These are phyloP conservation scores for Aureobasidium lini DNA, from an alignment of 2,329 filamentous ascomycete genomes.

Conservation along the genomic window DNA sequence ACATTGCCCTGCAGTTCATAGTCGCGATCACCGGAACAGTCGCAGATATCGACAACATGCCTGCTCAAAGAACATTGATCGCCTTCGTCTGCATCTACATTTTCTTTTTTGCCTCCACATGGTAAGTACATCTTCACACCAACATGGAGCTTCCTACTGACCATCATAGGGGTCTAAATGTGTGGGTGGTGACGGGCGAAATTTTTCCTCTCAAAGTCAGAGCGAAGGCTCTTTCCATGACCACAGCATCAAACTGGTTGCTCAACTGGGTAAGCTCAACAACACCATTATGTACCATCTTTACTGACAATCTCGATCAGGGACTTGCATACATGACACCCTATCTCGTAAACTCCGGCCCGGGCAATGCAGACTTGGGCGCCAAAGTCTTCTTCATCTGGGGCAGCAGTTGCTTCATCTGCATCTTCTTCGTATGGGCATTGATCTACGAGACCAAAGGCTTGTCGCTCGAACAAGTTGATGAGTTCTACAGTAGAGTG, in stretches of 20 bases:
- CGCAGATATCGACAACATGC: constrained; percentile 18
- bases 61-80: constrained; percentile 29
- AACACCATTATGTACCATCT: too few relatives aligned
- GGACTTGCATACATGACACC: constrained; percentile 68
- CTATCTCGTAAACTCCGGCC: constrained; percentile 59
- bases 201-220: constrained; percentile 42
- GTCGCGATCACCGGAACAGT: constrained; percentile 41
- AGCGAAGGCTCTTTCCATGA: constrained; percentile 36
- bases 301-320: background rate
- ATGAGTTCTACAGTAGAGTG: constrained; percentile 66
- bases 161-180: constrained; percentile 17
- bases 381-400: constrained; percentile 35
- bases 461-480: constrained; percentile 72
- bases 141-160: too few relatives aligned
- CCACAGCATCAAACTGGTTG: constrained; percentile 40
- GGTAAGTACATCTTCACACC: constrained; percentile 23
- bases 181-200: constrained; percentile 42
- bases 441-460: constrained; percentile 78
- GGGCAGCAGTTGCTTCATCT: constrained; percentile 50
- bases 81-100: constrained; percentile 33
- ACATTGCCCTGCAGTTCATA: constrained; percentile 37
- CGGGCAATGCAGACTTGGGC: constrained; percentile 58
- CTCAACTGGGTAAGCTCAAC: constrained; percentile 50
- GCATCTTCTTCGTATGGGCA: constrained; percentile 36
- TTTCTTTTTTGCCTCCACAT: constrained; percentile 28